Base-by-base conservation (phyloP, 805 yeast species). In the Maudiozyma bulderi region DNA sequence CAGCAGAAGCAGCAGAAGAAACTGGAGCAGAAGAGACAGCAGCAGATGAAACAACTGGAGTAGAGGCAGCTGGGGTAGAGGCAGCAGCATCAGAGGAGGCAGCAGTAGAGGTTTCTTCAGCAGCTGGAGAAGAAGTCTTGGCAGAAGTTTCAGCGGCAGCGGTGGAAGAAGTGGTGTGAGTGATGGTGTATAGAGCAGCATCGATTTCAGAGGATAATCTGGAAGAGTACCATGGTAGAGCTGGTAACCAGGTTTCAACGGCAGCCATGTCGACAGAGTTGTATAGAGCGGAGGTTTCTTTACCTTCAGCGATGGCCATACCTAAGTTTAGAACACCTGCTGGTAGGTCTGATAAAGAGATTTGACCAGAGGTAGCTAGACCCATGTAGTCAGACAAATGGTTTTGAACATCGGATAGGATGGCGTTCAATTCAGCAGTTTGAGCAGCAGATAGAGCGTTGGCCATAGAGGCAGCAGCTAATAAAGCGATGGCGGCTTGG, bases 201-300 rank as follows among this genome's bases (percentile, higher is more conserved):
- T 29, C 43, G 14, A 55, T 45, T 14, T 44, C 53, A 14, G 59
- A 45, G 10, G 50, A 51, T 20, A 62, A 40, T 48, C 62, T 57
- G 34, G 54, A 43, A 8, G 58, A 50, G 48, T 60, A 66, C 69
- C 69, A 66, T 55, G 69, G 68, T 30, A 66, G 49, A 30, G 59
- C 66, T 15, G 68, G 61, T 32, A 66, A 55, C 52, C 62, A 55
- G 8, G 63, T 30, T 9, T 43, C 31, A 32, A 66, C 64, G 35
- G 57, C 57, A 45, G 46, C 44, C 49, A 58, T 51, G 53, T 66
- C 65, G 44, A 67, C 57, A 45, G 53, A 49, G 20, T 50, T 15
- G 56, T 51, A 65, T 50, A 64, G 54, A 28, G 68, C 52, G 14
- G 62, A 54, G 30, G 60, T 61, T 48, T 66, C 68, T 14, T 67